Evolutionary conservation across 2,329 filamentous ascomycete genomes (phyloP), one percentile per base, ranked within the genome.

Genomic region (Fusarium napiforme): DNA sequence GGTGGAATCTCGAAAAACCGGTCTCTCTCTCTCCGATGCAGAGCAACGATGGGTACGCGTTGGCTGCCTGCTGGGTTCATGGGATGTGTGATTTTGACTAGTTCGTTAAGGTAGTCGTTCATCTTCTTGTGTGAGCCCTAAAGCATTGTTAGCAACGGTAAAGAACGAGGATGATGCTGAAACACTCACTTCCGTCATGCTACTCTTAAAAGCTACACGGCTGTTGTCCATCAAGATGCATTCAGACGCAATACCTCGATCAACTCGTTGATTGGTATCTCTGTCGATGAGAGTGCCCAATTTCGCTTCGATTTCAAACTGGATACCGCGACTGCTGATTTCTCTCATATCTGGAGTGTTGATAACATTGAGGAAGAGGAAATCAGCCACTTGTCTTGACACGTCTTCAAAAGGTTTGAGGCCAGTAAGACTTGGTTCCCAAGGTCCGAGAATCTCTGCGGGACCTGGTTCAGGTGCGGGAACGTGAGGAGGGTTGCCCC

Each of bases 261-360:
- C 84, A 32, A 95, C 84, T n/a, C 94, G 88, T 52, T 91, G 86
- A 64, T 92, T 89, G 11, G 90, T 93, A 69, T 92, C 89, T 78
- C 90, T 91, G 80, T 94, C 91, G 64, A 96, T 89, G 19, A 98
- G 87, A 32, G 91, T 92, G 23, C 96, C 96, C 53, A 98, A 86
- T 82, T 98, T 98, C 15, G 95, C 96, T 83, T 99, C 96, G 61
- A 99, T 93, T 82, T 99, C 96, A 60, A 98, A 91, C 68, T 94
- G 89, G 19, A 95, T 92, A 11, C 90, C 90, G 21, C 89, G 87
- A 58, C 88, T 88, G 21, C 85, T 82, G 26, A 93, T 88, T 74
- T 93, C 90, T 37, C 87, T 87, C 42, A 91, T 86, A 73, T 93
- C 90, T n/a, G 88, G 85, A 69, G 91, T 90, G 58, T 87, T 85